A percentile compares a stretch with the other conserved stretches of the same genome.
Conservation (phyloP, 2,329 filamentous ascomycete genomes). For the Grosmannia penicillata region DNA sequence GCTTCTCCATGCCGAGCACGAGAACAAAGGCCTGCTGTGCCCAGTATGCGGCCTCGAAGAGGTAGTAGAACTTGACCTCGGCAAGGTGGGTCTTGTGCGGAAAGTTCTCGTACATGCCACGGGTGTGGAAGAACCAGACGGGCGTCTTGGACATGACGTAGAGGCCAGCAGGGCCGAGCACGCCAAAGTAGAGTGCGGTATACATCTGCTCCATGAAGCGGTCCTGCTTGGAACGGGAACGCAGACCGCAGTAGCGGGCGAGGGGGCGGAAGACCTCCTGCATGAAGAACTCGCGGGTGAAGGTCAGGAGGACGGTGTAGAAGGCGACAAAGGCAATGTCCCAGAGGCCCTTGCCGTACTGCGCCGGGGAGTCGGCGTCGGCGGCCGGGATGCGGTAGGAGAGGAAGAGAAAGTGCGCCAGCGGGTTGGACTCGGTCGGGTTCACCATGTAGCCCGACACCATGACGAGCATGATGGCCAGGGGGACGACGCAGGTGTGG, state of each 20-base stretch:
- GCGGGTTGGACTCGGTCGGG: slow-evolving; percentile 62
- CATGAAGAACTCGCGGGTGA: slow-evolving; percentile 94
- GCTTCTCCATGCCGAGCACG: slow-evolving; percentile 77
- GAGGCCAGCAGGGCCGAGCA: slow-evolving; percentile 70
- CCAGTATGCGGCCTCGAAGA: slow-evolving; percentile 93
- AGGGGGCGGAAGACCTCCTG: slow-evolving; percentile 71
- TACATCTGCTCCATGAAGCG: slow-evolving; percentile 96
- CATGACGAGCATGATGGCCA: slow-evolving; percentile 50
- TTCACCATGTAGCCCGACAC: slow-evolving; percentile 57
- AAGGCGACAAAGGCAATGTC: slow-evolving; percentile 81
- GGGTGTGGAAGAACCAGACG: slow-evolving; percentile 91
- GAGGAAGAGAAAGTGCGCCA: slow-evolving; percentile 75
- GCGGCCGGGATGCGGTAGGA: slow-evolving; percentile 58
- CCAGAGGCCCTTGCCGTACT: slow-evolving; percentile 80
- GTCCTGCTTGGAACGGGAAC: slow-evolving; percentile 60
- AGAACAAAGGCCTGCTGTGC: slow-evolving; percentile 85
- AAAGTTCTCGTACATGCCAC: slow-evolving; percentile 78
- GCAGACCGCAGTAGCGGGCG: slow-evolving; percentile 55
- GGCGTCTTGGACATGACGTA: slow-evolving; percentile 87
- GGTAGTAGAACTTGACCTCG: slow-evolving; percentile 86
- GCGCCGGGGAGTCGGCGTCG: slow-evolving; percentile 29
- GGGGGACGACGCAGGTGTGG: slow-evolving; percentile 50
- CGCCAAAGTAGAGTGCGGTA: slow-evolving; percentile 76
- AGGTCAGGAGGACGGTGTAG: slow-evolving; percentile 79
- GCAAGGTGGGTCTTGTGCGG: slow-evolving; percentile 71